Base-by-base conservation (phyloP, 257 asterid species). In the Solanum infundibuliforme region DNA sequence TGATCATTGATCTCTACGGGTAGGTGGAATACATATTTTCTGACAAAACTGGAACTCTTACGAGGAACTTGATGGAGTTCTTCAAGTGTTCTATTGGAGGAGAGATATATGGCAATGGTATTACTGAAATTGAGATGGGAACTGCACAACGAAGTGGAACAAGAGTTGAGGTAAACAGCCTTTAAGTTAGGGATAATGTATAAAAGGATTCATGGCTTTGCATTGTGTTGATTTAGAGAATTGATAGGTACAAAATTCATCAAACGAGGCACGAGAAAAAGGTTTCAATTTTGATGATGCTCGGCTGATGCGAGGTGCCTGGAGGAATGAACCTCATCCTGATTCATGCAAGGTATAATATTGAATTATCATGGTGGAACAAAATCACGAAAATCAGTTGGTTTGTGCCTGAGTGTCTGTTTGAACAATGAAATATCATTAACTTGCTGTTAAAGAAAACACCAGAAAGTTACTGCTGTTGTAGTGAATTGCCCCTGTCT, bases 21-120 rank as follows among this genome's bases (percentile, higher is more conserved):
- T 92, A 98, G 99, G 99, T 98, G 92, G 99, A 98, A 87, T 98
- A 96, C 89, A 96, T 98, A 86, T 97, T 98, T 91, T 98, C 99
- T 72, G 99, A 98, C 91, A 98, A 98, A 93, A 98, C 99, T 84
- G 99, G 99, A 87, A 98, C 99, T 73, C 91, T 98, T 88, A 98
- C 99, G 3, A 93, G 99, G 91, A 98, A 98, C 88, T 92, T 96
- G 90, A 98, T 98, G 99, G 99, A 98, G 91, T 98, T 98, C 87
- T 98, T 98, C 88, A 98, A 98, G 89, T 98, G 99, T 91, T 96
- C 99, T 9, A 96, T 98, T 90, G 99, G 95, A 74, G 98, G 98
- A 92, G 99, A 98, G 91, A 86, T 94, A 86, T 98, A 98, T 94
- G 99, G 99, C 88, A 89, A 93, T 12, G 99, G 99, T 91, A 94